A percentile compares a stretch with the other conserved stretches of the same genome.
Conservation (phyloP, 371 early-diverging fungal species). For the Mortierella sp. region DNA sequence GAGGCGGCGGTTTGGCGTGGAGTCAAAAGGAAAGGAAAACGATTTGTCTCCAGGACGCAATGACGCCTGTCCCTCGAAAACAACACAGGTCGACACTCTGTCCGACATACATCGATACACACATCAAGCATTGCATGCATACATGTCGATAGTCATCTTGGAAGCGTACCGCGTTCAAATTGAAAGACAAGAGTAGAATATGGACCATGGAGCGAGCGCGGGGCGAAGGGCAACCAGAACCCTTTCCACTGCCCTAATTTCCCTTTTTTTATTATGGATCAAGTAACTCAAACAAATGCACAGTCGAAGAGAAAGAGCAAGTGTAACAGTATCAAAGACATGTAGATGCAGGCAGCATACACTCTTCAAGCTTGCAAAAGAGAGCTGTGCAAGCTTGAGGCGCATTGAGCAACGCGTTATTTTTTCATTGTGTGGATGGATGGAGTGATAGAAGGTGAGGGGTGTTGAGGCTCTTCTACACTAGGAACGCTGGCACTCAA, state of each 20-base stretch:
- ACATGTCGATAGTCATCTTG: background rate
- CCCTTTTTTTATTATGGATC: conserved; percentile 4
- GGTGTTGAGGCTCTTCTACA: background rate
- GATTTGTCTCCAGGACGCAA: background rate
- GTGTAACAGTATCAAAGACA: background rate
- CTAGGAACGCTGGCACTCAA: conserved; percentile 16
- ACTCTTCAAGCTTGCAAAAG: background rate
- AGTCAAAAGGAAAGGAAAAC: background rate
- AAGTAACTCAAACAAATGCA: background rate
- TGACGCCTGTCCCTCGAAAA: background rate
- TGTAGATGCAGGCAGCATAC: background rate
- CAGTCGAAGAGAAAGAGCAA: background rate
- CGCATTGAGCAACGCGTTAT: background rate
- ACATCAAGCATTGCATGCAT: background rate
- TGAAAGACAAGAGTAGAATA: background rate
- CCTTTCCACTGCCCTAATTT: background rate
- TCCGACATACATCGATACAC: background rate
- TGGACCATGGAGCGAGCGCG: background rate
- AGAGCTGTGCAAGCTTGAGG: background rate
- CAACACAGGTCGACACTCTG: background rate
- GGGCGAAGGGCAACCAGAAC: conserved; percentile 19
- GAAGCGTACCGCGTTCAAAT: background rate
- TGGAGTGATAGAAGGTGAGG: background rate
- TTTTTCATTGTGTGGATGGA: background rate
- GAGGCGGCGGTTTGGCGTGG: background rate